Base-by-base conservation (phyloP, 1,139 yeast genomes). In the Geotrichum aggregatum region DNA sequence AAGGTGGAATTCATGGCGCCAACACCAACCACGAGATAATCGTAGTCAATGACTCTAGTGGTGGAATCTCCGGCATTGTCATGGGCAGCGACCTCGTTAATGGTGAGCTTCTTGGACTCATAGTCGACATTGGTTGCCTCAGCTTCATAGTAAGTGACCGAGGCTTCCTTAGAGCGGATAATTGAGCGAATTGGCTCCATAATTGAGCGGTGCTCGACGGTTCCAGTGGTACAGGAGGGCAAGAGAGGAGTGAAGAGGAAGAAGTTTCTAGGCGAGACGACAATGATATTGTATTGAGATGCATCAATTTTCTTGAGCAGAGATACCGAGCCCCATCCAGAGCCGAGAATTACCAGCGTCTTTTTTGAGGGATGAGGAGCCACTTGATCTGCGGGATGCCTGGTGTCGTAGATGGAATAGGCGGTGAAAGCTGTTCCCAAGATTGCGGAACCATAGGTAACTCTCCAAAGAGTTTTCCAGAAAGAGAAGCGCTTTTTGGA, bases 161-260 rank as follows among this genome's bases (percentile, higher is more conserved):
- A 88, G 63, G 88, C 88, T 52, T 85, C 79, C 60, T 81, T 77
- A 74, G 82, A 77, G 69, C 87, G 80, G 56, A 85, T 79, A 64
- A 86, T 82, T 56, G 84, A 73, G 69, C 94, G 79, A 56, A 87
- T 86, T 51, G 95, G 95, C 70, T 87, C 95, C 67, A 84, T 82
- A 63, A 91, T 89, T 45, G 96, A 87, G 71, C 95, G 87, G 67
- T 82, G 77, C 67, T 89, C 96, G 61, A 91, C 82, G 49, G 96
- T 86, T 58, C 97, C 97, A 47, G 96, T 89, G 50, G 97, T 95
- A 61, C 91, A 85, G 26, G 96, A 86, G 46, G 97, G 96, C 65
- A 91, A 78, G 68, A 91, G 76, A 11, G 98, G 96, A 48, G 97
- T 89, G 77, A 89, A 91, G 63, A 91, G 76, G 73, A 91, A 91